Evolutionary conservation across 305 asterid species (phyloP).

Genomic region (Fraxinus sp.): DNA sequence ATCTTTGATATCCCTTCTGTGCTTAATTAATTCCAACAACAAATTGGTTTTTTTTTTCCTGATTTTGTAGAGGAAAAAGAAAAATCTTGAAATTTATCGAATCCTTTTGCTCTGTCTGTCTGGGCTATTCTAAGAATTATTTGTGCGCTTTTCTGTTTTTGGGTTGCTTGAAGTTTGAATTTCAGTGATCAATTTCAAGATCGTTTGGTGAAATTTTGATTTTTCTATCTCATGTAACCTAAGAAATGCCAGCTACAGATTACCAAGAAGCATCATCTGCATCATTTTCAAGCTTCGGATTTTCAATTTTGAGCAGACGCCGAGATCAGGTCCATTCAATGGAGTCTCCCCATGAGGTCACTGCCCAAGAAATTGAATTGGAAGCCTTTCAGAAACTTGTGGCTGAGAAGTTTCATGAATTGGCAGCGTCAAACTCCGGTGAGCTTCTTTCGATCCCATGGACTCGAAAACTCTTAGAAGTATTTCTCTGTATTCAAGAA

Average conservation of each 20-base stretch:
- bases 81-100: not conserved
- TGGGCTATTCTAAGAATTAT: not conserved
- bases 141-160: not conserved
- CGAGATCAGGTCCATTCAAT: slow-evolving; percentile 51
- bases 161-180: not conserved
- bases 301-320: slow-evolving; percentile 41
- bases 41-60: not conserved
- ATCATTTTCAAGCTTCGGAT: slow-evolving; percentile 37
- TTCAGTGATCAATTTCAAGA: not conserved
- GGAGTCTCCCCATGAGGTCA: slow-evolving; percentile 33
- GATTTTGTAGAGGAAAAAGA: not conserved
- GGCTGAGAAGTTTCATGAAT: slow-evolving; percentile 33
- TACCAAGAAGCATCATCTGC: slow-evolving; percentile 38
- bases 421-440: slow-evolving; percentile 29
- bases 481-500: slow-evolving; percentile 41
- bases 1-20: slow-evolving; percentile 4
- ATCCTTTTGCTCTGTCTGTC: slow-evolving; percentile 7
- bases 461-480: slow-evolving; percentile 42
- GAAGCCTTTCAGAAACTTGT: slow-evolving; percentile 47
- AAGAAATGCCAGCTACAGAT: slow-evolving; percentile 54
- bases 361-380: slow-evolving; percentile 37
- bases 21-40: not conserved
- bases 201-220: not conserved
- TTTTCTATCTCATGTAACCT: slow-evolving; percentile 28
- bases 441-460: slow-evolving; percentile 44